Percentiles rank a stretch among this genome's conserved stretches.
phyloP scores from a whole-genome alignment of 805 yeast genomes.

The Saccharomycopsis lassenensis region DNA sequence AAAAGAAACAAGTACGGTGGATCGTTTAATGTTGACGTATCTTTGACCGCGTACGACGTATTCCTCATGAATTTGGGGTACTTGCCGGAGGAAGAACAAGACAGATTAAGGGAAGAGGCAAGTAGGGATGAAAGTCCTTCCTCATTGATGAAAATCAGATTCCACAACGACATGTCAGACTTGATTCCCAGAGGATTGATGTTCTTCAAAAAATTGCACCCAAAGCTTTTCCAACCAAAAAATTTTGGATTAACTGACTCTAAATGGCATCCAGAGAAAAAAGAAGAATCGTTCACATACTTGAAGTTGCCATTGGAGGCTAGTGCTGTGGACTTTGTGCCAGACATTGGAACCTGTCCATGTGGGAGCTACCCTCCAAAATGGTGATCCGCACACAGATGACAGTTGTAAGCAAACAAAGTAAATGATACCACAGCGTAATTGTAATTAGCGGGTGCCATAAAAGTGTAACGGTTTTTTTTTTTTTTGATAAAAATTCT shows the following conservation, averaged over 20 bases:
- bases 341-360: constrained; percentile 7
- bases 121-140: constrained; percentile 2
- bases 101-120: neutral
- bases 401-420: too few relatives aligned
- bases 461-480: too few relatives aligned
- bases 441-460: too few relatives aligned
- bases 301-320: constrained; percentile 4
- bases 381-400: constrained; percentile 4
- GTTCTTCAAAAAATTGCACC: constrained; percentile 4
- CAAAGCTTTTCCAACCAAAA: constrained; percentile 1
- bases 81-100: constrained; percentile 4
- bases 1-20: constrained; percentile 25
- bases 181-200: constrained; percentile 1
- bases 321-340: constrained; percentile 1
- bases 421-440: too few relatives aligned
- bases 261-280: constrained; percentile 3
- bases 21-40: constrained; percentile 25
- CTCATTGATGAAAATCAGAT: constrained; percentile 3
- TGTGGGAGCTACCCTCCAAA: constrained; percentile 1
- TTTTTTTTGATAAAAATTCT: too few relatives aligned
- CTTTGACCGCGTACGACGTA: constrained; percentile 26
- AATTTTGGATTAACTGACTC: constrained; percentile 4
- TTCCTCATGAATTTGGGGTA: constrained; percentile 23
- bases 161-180: constrained; percentile 6
- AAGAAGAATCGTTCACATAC: constrained; percentile 4